Evolutionary conservation across 2,329 filamentous ascomycete genomes (phyloP).

Genomic region (Claviceps pazoutovae): DNA sequence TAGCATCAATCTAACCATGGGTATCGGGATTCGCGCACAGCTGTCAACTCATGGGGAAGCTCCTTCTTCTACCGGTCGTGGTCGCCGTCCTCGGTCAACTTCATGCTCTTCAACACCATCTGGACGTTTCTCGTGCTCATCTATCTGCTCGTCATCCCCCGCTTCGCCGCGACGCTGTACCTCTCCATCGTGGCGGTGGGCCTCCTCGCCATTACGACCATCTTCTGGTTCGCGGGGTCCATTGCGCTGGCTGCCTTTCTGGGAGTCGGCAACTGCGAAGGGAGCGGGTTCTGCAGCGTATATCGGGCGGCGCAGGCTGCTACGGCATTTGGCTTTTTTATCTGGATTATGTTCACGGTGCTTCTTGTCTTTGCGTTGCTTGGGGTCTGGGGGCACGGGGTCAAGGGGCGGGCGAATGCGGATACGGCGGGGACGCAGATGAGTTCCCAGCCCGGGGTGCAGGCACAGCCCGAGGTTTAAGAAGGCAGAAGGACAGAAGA

Average conservation of each 20-base stretch:
- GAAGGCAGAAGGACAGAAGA: not conserved
- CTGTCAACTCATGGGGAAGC: conserved; percentile 4
- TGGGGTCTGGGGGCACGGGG: conserved; percentile 20
- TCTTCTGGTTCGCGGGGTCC: conserved; percentile 85
- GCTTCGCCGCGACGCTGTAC: conserved; percentile 44
- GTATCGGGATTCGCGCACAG: not conserved
- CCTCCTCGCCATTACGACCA: conserved; percentile 57
- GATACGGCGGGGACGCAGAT: conserved; percentile 11
- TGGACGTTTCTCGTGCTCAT: conserved; percentile 62
- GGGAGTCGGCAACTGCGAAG: conserved; percentile 39
- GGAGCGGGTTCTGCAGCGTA: conserved; percentile 34
- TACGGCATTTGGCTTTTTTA: conserved; percentile 51
- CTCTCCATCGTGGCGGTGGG: conserved; percentile 52
- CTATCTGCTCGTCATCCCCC: conserved; percentile 56
- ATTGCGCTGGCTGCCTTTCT: conserved; percentile 60
- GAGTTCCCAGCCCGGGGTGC: conserved; percentile 6
- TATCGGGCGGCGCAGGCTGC: conserved; percentile 44
- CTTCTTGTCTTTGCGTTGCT: conserved; percentile 34
- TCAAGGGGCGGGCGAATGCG: conserved; percentile 14
- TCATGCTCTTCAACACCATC: conserved; percentile 65
- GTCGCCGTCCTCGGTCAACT: conserved; percentile 50
- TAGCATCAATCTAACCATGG: not conserved
- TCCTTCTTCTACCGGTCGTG: conserved; percentile 23
- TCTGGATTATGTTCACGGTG: conserved; percentile 39
- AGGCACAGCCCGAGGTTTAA: conserved; percentile 5